These are phyloP conservation scores for Plasmodium chabaudi DNA, from an alignment of 169 alveolate species.

Conservation along the genomic window DNA sequence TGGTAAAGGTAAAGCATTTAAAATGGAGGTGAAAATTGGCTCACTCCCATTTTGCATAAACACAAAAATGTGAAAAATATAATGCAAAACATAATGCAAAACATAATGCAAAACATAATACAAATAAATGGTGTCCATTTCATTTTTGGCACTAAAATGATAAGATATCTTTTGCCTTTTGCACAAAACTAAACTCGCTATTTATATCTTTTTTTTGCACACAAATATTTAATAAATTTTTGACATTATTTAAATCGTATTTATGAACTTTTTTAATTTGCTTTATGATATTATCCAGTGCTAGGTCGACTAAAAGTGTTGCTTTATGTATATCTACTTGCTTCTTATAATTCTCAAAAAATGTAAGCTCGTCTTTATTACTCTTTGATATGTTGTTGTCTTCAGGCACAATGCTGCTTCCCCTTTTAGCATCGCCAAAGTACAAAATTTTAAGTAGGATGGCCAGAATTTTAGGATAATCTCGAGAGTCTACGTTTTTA, in stretches of 20 bases:
- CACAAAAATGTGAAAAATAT: too few species aligned
- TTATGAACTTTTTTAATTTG: conserved; percentile 27
- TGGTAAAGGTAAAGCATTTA: too few species aligned
- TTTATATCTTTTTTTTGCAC: neutral
- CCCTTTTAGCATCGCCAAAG: neutral
- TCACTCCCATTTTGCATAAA: too few species aligned
- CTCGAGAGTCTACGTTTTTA: conserved; percentile 53
- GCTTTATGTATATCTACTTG: neutral
- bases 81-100: too few species aligned
- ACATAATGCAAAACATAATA: too few species aligned
- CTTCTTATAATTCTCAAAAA: neutral
- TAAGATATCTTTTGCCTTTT: conserved; percentile 22
- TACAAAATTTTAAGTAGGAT: conserved; percentile 18
- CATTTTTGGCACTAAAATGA: neutral
- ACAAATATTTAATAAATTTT: conserved; percentile 7
- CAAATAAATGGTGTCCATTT: too few species aligned
- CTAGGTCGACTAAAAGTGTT: conserved; percentile 1
- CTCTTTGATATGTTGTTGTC: too few species aligned
- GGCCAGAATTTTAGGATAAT: conserved; percentile 64
- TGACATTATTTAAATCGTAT: conserved; percentile 30
- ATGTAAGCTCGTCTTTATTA: too few species aligned
- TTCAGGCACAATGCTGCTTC: neutral
- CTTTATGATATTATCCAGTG: conserved; percentile 8
- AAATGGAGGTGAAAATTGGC: too few species aligned
- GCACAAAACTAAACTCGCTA: neutral